Evolutionary conservation across 805 yeast genomes (phyloP).

Genomic region (Sugiyamaella chiloensis): DNA sequence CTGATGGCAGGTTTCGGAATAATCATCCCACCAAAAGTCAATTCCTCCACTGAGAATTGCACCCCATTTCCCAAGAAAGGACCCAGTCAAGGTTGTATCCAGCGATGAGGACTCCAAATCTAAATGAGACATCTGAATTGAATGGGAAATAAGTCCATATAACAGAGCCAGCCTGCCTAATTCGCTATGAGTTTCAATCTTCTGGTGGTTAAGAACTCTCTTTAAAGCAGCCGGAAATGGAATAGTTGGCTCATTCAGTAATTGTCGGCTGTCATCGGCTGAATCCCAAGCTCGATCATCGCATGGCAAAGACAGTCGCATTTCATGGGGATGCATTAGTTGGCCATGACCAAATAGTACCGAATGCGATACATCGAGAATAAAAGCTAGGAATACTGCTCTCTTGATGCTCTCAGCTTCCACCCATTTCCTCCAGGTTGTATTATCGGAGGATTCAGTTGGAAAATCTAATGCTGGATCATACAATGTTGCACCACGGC

Average conservation of each 20-base stretch:
- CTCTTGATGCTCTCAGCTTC: constrained; percentile 76
- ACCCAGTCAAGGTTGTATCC: constrained; percentile 5
- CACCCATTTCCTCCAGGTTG: constrained; percentile 62
- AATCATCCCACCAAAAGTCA: constrained; percentile 54
- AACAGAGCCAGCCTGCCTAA: constrained; percentile 65
- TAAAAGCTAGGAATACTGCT: constrained; percentile 75
- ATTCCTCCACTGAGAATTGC: constrained; percentile 63
- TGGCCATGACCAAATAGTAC: constrained; percentile 72
- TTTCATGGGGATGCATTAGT: constrained; percentile 53
- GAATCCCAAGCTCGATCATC: constrained; percentile 57
- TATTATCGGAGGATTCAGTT: constrained; percentile 28
- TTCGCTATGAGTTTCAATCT: constrained; percentile 43
- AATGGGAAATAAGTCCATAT: constrained; percentile 62
- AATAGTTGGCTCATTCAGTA: constrained; percentile 22
- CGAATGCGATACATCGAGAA: constrained; percentile 74
- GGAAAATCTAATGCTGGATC: constrained; percentile 32
- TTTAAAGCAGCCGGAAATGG: constrained; percentile 58
- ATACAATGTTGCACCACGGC: constrained; percentile 53
- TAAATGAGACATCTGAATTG: constrained; percentile 68
- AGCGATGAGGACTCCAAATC: constrained; percentile 46
- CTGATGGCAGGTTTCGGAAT: neutral
- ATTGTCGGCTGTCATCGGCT: constrained; percentile 22
- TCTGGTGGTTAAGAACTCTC: constrained; percentile 50
- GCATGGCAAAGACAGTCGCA: constrained; percentile 60
- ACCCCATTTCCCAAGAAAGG: constrained; percentile 55